These are phyloP conservation scores for Anastatica hierochuntica DNA, from an alignment of 345 rosid genomes.

Conservation along the genomic window DNA sequence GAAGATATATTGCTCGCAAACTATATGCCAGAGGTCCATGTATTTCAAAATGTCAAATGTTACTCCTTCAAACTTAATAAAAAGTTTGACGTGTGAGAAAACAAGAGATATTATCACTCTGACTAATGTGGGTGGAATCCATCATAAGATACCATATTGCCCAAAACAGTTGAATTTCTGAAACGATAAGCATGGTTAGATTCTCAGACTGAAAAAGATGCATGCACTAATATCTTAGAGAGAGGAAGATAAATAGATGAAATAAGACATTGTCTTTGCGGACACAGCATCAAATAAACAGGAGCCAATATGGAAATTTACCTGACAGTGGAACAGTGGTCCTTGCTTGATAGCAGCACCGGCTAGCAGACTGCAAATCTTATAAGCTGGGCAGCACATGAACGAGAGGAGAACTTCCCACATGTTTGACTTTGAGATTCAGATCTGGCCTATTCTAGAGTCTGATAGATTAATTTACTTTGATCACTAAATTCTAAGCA, in stretches of 20 bases:
- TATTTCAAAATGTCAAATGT: conserved; percentile 1
- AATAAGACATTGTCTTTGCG: background rate
- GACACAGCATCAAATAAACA: background rate
- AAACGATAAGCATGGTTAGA: no score
- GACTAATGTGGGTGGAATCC: background rate
- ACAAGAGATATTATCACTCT: background rate
- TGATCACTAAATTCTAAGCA: background rate
- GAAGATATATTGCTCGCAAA: background rate
- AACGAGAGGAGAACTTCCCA: background rate
- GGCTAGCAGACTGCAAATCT: background rate
- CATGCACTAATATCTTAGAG: background rate
- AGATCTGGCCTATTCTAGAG: no score
- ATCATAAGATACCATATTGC: background rate
- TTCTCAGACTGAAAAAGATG: background rate
- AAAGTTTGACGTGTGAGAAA: background rate
- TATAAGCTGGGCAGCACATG: background rate
- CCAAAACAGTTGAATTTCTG: background rate
- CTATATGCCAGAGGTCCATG: conserved; percentile 6
- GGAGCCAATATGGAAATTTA: background rate
- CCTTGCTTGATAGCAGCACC: no score
- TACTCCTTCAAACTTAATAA: conserved; percentile 6
- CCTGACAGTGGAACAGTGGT: conserved; percentile 4
- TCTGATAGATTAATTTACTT: background rate
- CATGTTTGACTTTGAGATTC: no score
- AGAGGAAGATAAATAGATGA: background rate